Conservation (phyloP, 352 stramenopile species). For the Globisporangium radiosum region DNA sequence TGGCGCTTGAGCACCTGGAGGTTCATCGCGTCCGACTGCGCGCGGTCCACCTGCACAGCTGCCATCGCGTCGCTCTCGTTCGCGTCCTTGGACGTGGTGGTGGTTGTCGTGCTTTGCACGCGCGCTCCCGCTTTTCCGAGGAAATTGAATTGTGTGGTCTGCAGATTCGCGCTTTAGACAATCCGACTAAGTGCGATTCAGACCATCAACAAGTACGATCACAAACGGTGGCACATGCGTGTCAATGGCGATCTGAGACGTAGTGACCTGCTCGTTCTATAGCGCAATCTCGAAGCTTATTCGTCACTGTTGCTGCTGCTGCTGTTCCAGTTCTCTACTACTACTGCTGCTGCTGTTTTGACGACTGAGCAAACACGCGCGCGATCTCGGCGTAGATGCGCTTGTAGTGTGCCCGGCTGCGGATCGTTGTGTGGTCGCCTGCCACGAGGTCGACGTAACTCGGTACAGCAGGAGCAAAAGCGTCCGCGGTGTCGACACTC, state of each 20-base stretch:
- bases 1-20: conserved; percentile 82
- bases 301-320: background rate
- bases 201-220: background rate
- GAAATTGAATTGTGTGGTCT: conserved; percentile 7
- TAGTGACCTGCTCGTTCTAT: too few relatives aligned
- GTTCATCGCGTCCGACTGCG: conserved; percentile 85
- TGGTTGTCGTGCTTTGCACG: background rate
- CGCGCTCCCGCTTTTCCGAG: background rate
- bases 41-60: conserved; percentile 60
- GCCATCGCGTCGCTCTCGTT: conserved; percentile 17
- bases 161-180: background rate
- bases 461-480: too few relatives aligned
- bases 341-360: too few relatives aligned
- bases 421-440: conserved; percentile 67
- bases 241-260: too few relatives aligned
- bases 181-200: background rate
- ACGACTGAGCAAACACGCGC: conserved; percentile 16
- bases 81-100: too few relatives aligned
- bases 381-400: conserved; percentile 63
- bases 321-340: too few relatives aligned
- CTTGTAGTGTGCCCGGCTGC: conserved; percentile 55
- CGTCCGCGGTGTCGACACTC: background rate
- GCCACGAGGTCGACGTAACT: conserved; percentile 70
- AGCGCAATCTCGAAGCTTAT: too few relatives aligned
- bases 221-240: background rate